Evolutionary conservation across 345 rosid genomes (phyloP).

Genomic region (Syzygium oleosum): DNA sequence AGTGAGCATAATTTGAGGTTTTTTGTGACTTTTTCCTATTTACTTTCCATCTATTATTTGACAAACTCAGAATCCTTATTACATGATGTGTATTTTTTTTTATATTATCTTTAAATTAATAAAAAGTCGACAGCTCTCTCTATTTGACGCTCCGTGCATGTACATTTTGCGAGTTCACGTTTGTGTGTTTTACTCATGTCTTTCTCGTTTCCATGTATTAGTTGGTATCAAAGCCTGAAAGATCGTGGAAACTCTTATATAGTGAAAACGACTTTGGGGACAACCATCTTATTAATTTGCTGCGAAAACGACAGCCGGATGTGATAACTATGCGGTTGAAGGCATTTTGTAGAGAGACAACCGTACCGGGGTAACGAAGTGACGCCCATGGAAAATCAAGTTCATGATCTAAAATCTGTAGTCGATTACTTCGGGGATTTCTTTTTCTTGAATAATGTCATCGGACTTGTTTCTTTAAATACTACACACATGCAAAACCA

Average conservation of each 20-base stretch:
- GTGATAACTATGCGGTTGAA: neutral
- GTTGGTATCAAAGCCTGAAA: neutral
- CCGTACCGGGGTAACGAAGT: neutral
- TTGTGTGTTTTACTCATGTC: neutral
- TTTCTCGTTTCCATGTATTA: neutral
- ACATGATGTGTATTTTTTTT: neutral
- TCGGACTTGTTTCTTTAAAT: neutral
- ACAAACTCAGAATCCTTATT: neutral
- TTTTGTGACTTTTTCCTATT: neutral
- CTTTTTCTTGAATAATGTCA: neutral
- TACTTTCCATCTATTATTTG: neutral
- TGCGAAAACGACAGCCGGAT: neutral
- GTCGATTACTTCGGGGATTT: neutral
- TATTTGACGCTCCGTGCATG: neutral
- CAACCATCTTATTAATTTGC: neutral
- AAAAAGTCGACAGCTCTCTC: neutral
- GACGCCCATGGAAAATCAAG: neutral
- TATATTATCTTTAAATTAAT: neutral
- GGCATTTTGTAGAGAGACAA: neutral
- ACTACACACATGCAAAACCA: neutral
- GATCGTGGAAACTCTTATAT: neutral
- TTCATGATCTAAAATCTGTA: neutral
- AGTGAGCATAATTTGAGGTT: too few relatives aligned
- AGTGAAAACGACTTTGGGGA: neutral
- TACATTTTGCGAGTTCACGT: neutral